Percentiles rank a stretch among this genome's conserved stretches.
Conservation (phyloP, 257 asterid genomes). For the Avicennia marina region DNA sequence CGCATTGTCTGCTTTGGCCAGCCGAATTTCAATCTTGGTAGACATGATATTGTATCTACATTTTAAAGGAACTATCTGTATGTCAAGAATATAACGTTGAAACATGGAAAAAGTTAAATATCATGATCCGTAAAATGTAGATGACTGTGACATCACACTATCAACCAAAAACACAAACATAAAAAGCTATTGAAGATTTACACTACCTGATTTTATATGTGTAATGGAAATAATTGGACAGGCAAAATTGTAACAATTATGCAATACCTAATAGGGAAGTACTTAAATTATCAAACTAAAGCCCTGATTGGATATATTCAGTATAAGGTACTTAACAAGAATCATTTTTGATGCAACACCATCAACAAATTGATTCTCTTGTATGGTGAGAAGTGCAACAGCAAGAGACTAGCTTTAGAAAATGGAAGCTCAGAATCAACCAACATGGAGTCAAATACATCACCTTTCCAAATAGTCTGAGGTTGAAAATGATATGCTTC, state of each 20-base stretch:
- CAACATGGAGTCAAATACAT: neutral
- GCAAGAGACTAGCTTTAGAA: neutral
- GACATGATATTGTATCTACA: conserved; percentile 69
- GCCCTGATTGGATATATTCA: too few relatives aligned
- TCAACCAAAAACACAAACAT: too few relatives aligned
- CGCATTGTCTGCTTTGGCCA: conserved; percentile 70
- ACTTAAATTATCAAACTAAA: too few relatives aligned
- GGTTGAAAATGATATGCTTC: conserved; percentile 78
- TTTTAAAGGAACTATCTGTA: conserved; percentile 78
- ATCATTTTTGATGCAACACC: neutral
- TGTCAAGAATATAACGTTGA: conserved; percentile 11
- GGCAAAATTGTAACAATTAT: too few relatives aligned
- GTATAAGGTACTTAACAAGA: too few relatives aligned
- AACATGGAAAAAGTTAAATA: neutral
- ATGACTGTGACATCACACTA: too few relatives aligned
- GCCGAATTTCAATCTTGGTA: conserved; percentile 89
- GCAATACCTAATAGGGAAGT: too few relatives aligned
- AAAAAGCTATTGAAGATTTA: too few relatives aligned
- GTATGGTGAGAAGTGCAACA: neutral
- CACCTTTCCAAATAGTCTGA: conserved; percentile 92
- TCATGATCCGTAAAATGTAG: neutral
- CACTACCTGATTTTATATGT: too few relatives aligned
- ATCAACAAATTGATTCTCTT: neutral
- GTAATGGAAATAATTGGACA: too few relatives aligned
- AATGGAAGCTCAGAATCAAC: neutral